phyloP scores from a whole-genome alignment of 495 filamentous ascomycete species.

The Bacidia rubella region DNA sequence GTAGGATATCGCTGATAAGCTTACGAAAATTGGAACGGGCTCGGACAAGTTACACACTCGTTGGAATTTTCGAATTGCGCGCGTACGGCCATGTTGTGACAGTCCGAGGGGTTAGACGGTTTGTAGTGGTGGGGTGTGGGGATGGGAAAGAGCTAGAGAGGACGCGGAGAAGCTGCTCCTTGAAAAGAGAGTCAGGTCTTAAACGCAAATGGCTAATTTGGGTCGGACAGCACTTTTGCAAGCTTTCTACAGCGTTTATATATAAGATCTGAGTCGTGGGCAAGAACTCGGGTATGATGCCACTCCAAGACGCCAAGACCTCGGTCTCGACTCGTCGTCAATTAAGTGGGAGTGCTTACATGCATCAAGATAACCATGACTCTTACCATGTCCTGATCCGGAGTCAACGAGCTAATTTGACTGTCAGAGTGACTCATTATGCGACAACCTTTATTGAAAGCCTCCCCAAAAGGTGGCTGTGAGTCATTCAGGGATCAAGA shows the following conservation, averaged over 20 bases:
- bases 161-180: no score
- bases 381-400: no score
- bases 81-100: constrained; percentile 56
- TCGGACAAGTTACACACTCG: constrained; percentile 48
- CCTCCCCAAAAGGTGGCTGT: no score
- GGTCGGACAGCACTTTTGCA: no score
- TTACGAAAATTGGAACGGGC: not conserved
- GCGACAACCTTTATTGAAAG: no score
- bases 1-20: not conserved
- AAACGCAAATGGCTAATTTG: no score
- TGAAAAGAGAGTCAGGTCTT: no score
- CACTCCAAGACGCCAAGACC: not conserved
- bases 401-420: no score
- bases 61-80: constrained; percentile 97
- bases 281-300: not conserved
- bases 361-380: no score
- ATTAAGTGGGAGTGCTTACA: no score
- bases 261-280: not conserved
- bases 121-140: not conserved
- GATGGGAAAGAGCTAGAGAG: not conserved
- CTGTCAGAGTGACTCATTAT: no score
- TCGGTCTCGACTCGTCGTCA: not conserved
- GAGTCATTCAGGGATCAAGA: no score
- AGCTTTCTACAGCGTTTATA: not conserved
- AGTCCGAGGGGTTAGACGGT: constrained; percentile 1